Evolutionary conservation across 2,329 filamentous ascomycete species (phyloP).

Genomic region (Phialocephala subalpina): DNA sequence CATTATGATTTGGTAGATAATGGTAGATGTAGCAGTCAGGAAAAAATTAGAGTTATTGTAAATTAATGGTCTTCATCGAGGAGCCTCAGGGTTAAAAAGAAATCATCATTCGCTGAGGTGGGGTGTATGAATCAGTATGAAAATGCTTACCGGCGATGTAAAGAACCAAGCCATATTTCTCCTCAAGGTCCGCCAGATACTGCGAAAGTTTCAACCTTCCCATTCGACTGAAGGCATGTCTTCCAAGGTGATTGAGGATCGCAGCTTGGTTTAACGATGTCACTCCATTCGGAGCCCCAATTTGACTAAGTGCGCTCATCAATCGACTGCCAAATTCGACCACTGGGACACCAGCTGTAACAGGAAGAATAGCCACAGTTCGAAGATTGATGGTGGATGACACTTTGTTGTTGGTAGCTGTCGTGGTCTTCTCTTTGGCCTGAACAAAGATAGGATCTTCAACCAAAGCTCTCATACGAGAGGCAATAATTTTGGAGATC

Average conservation of each 20-base stretch:
- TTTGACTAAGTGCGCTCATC: slow-evolving; percentile 86
- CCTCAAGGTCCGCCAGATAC: slow-evolving; percentile 94
- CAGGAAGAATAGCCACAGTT: slow-evolving; percentile 90
- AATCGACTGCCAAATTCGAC: slow-evolving; percentile 93
- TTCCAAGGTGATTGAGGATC: slow-evolving; percentile 92
- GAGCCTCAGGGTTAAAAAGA: slow-evolving; percentile 36
- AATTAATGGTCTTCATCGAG: slow-evolving; percentile 40
- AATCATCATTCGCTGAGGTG: slow-evolving; percentile 54
- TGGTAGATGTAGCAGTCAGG: slow-evolving; percentile 54
- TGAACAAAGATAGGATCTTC: slow-evolving; percentile 79
- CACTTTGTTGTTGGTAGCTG: slow-evolving; percentile 68
- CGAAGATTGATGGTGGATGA: slow-evolving; percentile 92
- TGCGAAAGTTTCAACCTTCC: slow-evolving; percentile 95
- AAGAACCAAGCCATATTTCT: slow-evolving; percentile 94
- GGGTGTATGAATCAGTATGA: slow-evolving; percentile 38
- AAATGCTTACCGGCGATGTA: slow-evolving; percentile 81
- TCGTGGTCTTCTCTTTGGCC: slow-evolving; percentile 67
- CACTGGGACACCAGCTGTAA: slow-evolving; percentile 90
- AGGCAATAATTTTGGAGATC: slow-evolving; percentile 97
- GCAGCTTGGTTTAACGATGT: slow-evolving; percentile 92
- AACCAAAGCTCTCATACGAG: slow-evolving; percentile 88
- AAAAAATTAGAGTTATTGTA: slow-evolving; percentile 69
- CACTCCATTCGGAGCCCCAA: slow-evolving; percentile 88
- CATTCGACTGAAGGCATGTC: slow-evolving; percentile 97
- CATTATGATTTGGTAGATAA: background rate